phyloP scores from a whole-genome alignment of 31 red algal species.

The Endocladia muricata region DNA sequence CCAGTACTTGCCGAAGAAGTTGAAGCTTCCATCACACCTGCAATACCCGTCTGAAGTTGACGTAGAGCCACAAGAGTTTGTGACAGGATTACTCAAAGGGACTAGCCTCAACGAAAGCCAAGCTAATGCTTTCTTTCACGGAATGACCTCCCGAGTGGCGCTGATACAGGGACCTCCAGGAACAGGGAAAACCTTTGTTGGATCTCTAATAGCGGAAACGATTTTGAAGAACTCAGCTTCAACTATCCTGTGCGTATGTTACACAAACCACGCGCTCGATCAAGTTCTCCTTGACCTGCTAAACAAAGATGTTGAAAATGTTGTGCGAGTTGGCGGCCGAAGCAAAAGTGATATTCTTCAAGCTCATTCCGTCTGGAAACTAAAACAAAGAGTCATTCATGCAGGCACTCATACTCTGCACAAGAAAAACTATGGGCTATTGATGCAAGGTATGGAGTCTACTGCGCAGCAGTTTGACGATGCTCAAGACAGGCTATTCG shows the following conservation, averaged over 20 bases:
- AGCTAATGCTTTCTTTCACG: constrained; percentile 23
- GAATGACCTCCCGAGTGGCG: constrained; percentile 1
- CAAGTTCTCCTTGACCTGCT: constrained; percentile 36
- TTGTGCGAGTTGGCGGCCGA: constrained; percentile 30
- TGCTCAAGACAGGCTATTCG: neutral
- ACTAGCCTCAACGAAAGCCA: constrained; percentile 18
- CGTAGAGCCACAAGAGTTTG: neutral
- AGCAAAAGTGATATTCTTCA: constrained; percentile 15
- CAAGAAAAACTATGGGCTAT: neutral
- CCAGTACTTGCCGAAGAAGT: neutral
- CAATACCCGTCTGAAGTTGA: neutral
- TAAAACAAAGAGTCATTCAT: neutral
- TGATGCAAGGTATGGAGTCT: neutral
- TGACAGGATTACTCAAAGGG: neutral
- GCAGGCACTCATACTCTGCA: neutral
- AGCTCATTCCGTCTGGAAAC: neutral
- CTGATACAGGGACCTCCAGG: constrained; percentile 65
- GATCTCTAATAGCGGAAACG: constrained; percentile 16
- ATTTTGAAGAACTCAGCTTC: constrained; percentile 9
- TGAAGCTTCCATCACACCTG: neutral
- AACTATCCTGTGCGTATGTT: constrained; percentile 40
- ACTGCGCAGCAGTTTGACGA: neutral
- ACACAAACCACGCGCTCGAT: constrained; percentile 57
- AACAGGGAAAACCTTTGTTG: constrained; percentile 42
- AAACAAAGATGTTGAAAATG: constrained; percentile 4